Base-by-base conservation (phyloP, 2,329 filamentous ascomycete species). In the Leptoxyphium fumago region DNA sequence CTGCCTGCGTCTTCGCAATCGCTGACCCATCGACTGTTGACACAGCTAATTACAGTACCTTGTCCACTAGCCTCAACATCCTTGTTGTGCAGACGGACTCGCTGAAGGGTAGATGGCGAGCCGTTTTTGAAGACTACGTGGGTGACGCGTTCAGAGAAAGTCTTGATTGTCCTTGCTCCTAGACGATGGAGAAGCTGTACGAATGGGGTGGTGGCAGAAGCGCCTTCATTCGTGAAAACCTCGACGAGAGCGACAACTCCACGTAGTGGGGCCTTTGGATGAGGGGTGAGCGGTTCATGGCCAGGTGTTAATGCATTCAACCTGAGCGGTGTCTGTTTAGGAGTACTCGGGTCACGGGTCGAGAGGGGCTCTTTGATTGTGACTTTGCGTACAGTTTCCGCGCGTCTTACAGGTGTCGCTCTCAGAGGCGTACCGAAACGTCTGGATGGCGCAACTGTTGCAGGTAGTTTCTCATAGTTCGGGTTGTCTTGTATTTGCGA, bases 101-200 rank as follows among this genome's bases (percentile, higher is more conserved):
- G 52, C 41, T 61, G 56, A 10, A 63, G 49, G 2, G 57, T 59
- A 4, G 54, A 55, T 1, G 60, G 59, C 14, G 58, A 59, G 6
- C 61, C 61, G 39, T 63, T 60, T 43, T 63, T 63, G 58, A 58
- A 63, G 38, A 63, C 50, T 10, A 63, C 55, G 38, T 63, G 61
- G 2, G 60, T 62, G 15, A 62, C 51, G 18, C 55, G 53, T n/a
- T 62, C 60, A 41, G 48, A 58, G 55, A 59, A 62, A 5, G 50
- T 53, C 45, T 58, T 59, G 10, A 57, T 60, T 0, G 59, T 61
- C 43, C 54, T 57, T 2, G 61, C 61, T 8, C 61, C 61, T 2
- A 63, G 50, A 5, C 60, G 54, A 38, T 59, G 58, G 9, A 62
- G 52, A 10, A 61, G 50, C 4, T 55, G 52, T 9, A 58, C 49